Evolutionary conservation across 768 basidiomycete species (phyloP).

Genomic region (Piloderma croceum): DNA sequence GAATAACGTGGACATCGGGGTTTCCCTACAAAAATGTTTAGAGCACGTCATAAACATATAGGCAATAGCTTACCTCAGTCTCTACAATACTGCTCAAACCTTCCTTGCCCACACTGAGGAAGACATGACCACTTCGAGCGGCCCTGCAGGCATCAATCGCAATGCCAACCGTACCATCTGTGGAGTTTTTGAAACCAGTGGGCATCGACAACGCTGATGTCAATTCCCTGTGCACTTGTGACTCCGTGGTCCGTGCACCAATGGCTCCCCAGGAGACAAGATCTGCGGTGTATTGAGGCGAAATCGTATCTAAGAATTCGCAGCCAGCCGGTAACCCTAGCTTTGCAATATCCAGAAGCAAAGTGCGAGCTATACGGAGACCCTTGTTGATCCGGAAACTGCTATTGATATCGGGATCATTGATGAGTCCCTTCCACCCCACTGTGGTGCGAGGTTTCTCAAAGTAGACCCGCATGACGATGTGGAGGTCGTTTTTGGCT

Average conservation of each 20-base stretch:
- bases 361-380: slow-evolving; percentile 76
- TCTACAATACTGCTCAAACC: slow-evolving; percentile 93
- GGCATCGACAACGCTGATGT: slow-evolving; percentile 88
- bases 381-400: slow-evolving; percentile 97
- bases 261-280: slow-evolving; percentile 94
- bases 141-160: slow-evolving; percentile 95
- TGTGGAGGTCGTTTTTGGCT: slow-evolving; percentile 80
- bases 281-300: slow-evolving; percentile 90
- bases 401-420: slow-evolving; percentile 91
- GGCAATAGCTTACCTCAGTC: slow-evolving; percentile 56
- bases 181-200: slow-evolving; percentile 98
- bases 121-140: slow-evolving; percentile 86
- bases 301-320: slow-evolving; percentile 83
- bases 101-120: slow-evolving; percentile 96
- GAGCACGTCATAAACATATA: neutral
- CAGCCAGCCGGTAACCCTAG: slow-evolving; percentile 93
- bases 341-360: slow-evolving; percentile 85
- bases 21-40: slow-evolving; percentile 55
- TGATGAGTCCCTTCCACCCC: slow-evolving; percentile 99
- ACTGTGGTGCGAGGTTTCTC: slow-evolving; percentile 95
- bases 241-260: slow-evolving; percentile 88
- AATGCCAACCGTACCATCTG: slow-evolving; percentile 87
- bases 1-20: slow-evolving; percentile 88
- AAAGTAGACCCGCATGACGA: slow-evolving; percentile 98
- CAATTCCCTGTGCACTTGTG: slow-evolving; percentile 88